Evolutionary conservation across 108 stramenopile genomes (phyloP).

Genomic region (Fragilaria radians): DNA sequence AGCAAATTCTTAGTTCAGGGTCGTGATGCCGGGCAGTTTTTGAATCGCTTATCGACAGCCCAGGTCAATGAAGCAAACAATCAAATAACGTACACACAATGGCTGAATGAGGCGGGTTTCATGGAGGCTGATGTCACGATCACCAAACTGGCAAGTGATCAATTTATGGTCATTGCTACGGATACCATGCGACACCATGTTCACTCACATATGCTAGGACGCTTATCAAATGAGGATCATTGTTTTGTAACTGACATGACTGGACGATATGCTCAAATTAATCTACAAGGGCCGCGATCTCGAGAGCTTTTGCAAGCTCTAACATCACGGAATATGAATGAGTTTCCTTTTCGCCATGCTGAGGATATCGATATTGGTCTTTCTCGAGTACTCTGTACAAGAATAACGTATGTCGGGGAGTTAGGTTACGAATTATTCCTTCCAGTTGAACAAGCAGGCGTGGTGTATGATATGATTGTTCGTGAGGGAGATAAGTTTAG

Average conservation of each 20-base stretch:
- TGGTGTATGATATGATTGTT: slow-evolving; percentile 53
- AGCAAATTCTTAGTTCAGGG: slow-evolving; percentile 64
- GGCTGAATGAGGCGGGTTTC: slow-evolving; percentile 47
- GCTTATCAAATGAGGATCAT: slow-evolving; percentile 22
- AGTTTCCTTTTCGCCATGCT: slow-evolving; percentile 49
- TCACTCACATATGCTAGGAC: slow-evolving; percentile 31
- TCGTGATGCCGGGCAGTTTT: slow-evolving; percentile 48
- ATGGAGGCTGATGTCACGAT: slow-evolving; percentile 79
- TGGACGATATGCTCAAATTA: slow-evolving; percentile 50
- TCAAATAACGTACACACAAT: slow-evolving; percentile 70
- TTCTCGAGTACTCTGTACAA: slow-evolving; percentile 30
- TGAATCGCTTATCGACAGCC: slow-evolving; percentile 63
- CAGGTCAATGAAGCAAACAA: slow-evolving; percentile 40
- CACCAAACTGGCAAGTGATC: slow-evolving; percentile 39
- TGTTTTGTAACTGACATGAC: slow-evolving; percentile 50
- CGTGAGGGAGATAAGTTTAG: slow-evolving; percentile 24
- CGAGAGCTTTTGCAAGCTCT: slow-evolving; percentile 44
- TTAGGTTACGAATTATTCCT: slow-evolving; percentile 74
- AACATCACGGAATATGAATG: slow-evolving; percentile 29
- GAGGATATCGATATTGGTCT: slow-evolving; percentile 50
- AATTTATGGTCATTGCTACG: slow-evolving; percentile 66
- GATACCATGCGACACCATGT: slow-evolving; percentile 76
- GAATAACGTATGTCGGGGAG: slow-evolving; percentile 81
- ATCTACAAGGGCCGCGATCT: slow-evolving; percentile 65
- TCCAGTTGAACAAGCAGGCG: slow-evolving; percentile 47